A percentile compares a stretch with the other conserved stretches of the same genome.
Conservation (phyloP, 305 asterid genomes). For the Plantago coronopus region DNA sequence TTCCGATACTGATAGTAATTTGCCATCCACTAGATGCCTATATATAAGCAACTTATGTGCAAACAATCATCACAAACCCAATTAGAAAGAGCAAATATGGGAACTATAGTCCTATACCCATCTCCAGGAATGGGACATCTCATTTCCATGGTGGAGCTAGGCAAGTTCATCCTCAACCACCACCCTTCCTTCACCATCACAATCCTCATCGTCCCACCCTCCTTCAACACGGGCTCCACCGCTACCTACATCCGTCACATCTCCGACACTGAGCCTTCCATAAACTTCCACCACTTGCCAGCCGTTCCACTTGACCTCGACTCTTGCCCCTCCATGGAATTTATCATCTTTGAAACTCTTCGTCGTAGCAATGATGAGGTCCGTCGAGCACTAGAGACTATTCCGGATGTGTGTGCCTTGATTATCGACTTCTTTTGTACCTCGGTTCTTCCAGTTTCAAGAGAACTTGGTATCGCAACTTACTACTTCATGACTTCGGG, state of each 20-base stretch:
- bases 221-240: slow-evolving; percentile 49
- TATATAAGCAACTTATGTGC: too few species aligned
- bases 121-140: slow-evolving; percentile 69
- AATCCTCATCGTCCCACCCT: slow-evolving; percentile 31
- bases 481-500: slow-evolving; percentile 56
- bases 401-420: slow-evolving; percentile 35
- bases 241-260: slow-evolving; percentile 42
- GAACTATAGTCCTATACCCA: slow-evolving; percentile 47
- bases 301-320: slow-evolving; percentile 23
- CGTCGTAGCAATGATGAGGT: slow-evolving; percentile 37
- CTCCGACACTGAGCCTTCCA: slow-evolving; percentile 40
- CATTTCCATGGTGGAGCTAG: slow-evolving; percentile 75
- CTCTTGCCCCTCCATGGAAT: slow-evolving; percentile 35
- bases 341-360: slow-evolving; percentile 31
- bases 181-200: slow-evolving; percentile 35
- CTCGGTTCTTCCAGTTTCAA: slow-evolving; percentile 26
- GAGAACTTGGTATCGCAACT: slow-evolving; percentile 30
- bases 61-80: background rate
- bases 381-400: slow-evolving; percentile 36
- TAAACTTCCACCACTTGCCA: slow-evolving; percentile 44
- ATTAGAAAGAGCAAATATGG: background rate
- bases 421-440: slow-evolving; percentile 58
- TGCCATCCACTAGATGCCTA: too few species aligned
- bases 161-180: slow-evolving; percentile 48
- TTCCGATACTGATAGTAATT: too few species aligned